A percentile compares a stretch with the other conserved stretches of the same genome.
phyloP scores from a whole-genome alignment of 768 basidiomycete species.

The Amanita muscaria region DNA sequence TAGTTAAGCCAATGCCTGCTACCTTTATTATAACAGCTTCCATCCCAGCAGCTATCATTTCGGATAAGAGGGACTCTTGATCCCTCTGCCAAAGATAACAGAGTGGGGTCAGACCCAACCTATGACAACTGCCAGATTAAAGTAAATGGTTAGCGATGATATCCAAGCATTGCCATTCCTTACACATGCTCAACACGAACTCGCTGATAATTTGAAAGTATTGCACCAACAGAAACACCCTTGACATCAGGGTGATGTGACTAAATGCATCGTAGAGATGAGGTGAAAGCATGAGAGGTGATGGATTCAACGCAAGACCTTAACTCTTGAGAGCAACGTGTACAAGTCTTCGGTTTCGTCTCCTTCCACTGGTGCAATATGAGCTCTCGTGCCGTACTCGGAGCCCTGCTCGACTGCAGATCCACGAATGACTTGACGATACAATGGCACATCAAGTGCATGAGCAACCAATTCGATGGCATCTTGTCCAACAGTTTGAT shows the following conservation, averaged over 20 bases:
- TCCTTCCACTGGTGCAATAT: slow-evolving; percentile 47
- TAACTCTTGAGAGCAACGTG: slow-evolving; percentile 60
- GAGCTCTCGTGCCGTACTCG: slow-evolving; percentile 76
- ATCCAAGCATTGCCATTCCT: too few species aligned
- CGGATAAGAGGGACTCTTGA: slow-evolving; percentile 74
- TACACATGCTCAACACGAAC: slow-evolving; percentile 97
- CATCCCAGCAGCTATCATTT: slow-evolving; percentile 79
- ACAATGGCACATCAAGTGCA: slow-evolving; percentile 82
- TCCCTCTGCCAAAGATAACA: slow-evolving; percentile 92
- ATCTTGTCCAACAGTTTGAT: slow-evolving; percentile 98
- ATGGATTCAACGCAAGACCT: slow-evolving; percentile 38
- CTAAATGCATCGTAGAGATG: slow-evolving; percentile 28
- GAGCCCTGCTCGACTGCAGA: slow-evolving; percentile 69
- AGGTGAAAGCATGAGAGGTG: slow-evolving; percentile 4
- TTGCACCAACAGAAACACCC: slow-evolving; percentile 92
- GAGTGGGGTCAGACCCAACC: slow-evolving; percentile 72
- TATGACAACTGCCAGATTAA: slow-evolving; percentile 68
- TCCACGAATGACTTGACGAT: slow-evolving; percentile 74
- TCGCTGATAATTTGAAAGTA: slow-evolving; percentile 94
- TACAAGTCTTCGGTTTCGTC: slow-evolving; percentile 97
- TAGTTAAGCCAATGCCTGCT: slow-evolving; percentile 83
- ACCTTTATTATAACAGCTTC: slow-evolving; percentile 88
- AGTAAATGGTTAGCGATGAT: too few species aligned
- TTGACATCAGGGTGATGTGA: slow-evolving; percentile 67
- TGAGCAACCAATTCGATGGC: slow-evolving; percentile 80